Base-by-base conservation (phyloP, 2,329 filamentous ascomycete species). In the Cercospora sp. region DNA sequence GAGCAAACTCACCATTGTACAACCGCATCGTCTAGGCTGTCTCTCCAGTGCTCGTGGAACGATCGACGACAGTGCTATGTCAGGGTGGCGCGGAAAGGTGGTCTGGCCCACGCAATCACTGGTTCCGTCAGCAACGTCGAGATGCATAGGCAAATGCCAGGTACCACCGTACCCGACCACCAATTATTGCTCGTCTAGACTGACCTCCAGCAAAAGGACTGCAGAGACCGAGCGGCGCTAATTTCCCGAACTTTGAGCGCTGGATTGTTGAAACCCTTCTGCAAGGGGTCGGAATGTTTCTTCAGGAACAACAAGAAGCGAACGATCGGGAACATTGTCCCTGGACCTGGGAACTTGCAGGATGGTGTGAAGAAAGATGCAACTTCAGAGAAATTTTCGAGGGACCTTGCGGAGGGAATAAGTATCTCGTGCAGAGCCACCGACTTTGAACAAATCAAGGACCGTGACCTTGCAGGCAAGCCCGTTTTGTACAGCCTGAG, bases 331-430 rank as follows among this genome's bases (percentile, higher is more conserved):
- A 65, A 58, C 24, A 59, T 63, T 21, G 18, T 67, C 59, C 43
- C 65, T 49, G 65, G 67, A 40, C 13, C 34, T 40, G 34, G 34
- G 13, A 40, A 40, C 34, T 40, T 40, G 34, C 62, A 66, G 67
- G 69, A 74, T 69, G 73, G 71, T 74, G 72, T 73, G 71, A 63
- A 58, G 61, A 55, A 67, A 66, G 26, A 66, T 72, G 71, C 70
- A 69, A 69, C 53, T 57, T 24, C 49, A 64, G 30, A 67, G 57
- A 63, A 61, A 18, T 13, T 63, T 64, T 26, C n/a, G 18, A 63
- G 13, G 66, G 72, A 70, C 71, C 74, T 75, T 74, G 71, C 72
- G 66, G 71, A 70, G 70, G 71, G 75, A 75, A 73, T 74, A 76
- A 65, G 71, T 73, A 21, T 51, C 18, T 49, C 43, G 45, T 51